Base-by-base conservation (phyloP, 2,329 filamentous ascomycete species). In the Grosmannia penicillata region DNA sequence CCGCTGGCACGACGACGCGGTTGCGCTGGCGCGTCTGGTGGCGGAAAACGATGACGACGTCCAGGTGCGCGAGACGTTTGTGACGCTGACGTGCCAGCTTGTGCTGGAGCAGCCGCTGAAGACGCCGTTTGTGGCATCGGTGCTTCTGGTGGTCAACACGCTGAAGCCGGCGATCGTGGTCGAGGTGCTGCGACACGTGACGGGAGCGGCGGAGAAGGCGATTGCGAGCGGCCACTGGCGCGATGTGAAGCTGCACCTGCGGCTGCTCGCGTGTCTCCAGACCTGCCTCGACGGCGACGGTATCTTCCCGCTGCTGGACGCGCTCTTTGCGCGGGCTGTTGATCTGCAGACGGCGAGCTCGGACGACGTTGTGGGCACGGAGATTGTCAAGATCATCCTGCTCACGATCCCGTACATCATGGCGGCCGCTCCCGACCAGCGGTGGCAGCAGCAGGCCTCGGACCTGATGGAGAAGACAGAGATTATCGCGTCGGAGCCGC, bases 341-440 rank as follows among this genome's bases (percentile, higher is more conserved):
- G 86, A 94, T 56, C 66, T 95, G 44, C 89, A 96, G 64, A 94
- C 85, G 28, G 82, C 83, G 8, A 93, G 84, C 50, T 87, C 83
- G 14, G 89, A 95, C 51, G 89, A 96, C 61, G 85, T 91, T 59
- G 72, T 79, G 45, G 75, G 75, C 35, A 78, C 93, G 30, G 91
- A 96, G 61, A 72, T 98, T 25, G 86, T 95, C 56, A 96, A 95
- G 61, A 87, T 95, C 49, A 95, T 98, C 47, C 74, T 96, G 32
- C 74, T 95, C 35, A 94, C 89, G 0, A 82, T 98, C 42, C 89
- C 91, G 1, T 98, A 96, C 56, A 68, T 85, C 39, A 78, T 94
- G 69, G 74, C 78, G 9, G 75, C 82, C 3, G 73, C 78, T 0
- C 79, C 82, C 4, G 66, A 32, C 19, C 39, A 42, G 25, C 74